Conservation (phyloP, 2,329 filamentous ascomycete genomes). For the Xylaria sp. region DNA sequence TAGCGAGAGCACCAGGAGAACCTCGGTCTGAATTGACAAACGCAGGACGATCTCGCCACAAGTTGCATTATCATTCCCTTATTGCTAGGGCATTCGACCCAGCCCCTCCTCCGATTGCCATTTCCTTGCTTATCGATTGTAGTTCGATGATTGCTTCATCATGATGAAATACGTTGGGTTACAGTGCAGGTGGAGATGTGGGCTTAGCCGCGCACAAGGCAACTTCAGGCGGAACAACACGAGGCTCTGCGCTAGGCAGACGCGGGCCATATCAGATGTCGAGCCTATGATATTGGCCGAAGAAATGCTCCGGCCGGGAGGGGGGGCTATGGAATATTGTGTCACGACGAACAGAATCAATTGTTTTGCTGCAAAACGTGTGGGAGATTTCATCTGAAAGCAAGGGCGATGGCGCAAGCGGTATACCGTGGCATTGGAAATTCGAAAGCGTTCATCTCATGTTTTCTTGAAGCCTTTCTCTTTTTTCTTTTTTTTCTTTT, state of each 20-base stretch:
- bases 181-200: slow-evolving; percentile 13
- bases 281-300: background rate
- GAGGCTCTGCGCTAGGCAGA: slow-evolving; percentile 26
- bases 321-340: background rate
- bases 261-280: background rate
- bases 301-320: background rate
- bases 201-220: slow-evolving; percentile 18
- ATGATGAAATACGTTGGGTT: background rate
- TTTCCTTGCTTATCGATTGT: background rate
- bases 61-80: background rate
- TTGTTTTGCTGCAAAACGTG: background rate
- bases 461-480: too few species aligned
- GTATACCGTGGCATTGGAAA: too few species aligned
- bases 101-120: background rate
- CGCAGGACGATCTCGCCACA: background rate
- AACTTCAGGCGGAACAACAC: slow-evolving; percentile 10
- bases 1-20: background rate
- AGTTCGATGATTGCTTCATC: slow-evolving; percentile 2
- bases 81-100: background rate
- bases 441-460: too few species aligned
- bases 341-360: background rate
- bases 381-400: background rate
- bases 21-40: slow-evolving; percentile 18
- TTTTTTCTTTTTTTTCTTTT: too few species aligned
- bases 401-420: too few species aligned